Percentiles rank a stretch among this genome's conserved stretches.
These are phyloP conservation scores for Pichia cephalocereana DNA, from an alignment of 805 yeast genomes.

Conservation along the genomic window DNA sequence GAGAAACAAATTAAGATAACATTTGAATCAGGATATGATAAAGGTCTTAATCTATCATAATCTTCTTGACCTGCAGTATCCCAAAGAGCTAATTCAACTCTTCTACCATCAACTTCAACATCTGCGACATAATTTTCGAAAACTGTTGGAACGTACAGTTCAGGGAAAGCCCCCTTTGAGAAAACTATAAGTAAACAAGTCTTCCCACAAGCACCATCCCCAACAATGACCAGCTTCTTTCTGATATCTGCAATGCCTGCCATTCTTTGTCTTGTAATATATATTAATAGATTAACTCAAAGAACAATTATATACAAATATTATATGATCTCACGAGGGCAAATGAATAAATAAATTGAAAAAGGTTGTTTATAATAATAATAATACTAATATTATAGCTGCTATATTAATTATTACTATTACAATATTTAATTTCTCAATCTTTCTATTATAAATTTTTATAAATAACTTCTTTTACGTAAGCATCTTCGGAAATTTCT, in stretches of 20 bases:
- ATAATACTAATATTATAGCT: no score
- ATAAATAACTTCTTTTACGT: no score
- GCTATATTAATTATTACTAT: no score
- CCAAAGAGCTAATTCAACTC: slow-evolving; percentile 92
- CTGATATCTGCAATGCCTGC: slow-evolving; percentile 48
- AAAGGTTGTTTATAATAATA: no score
- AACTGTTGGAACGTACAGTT: slow-evolving; percentile 91
- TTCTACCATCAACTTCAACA: slow-evolving; percentile 84
- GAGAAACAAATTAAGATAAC: slow-evolving; percentile 89
- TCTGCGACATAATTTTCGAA: slow-evolving; percentile 97
- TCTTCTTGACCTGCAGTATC: slow-evolving; percentile 99
- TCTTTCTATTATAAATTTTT: no score
- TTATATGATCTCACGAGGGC: no score
- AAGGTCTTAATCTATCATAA: slow-evolving; percentile 86
- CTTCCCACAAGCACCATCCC: slow-evolving; percentile 97
- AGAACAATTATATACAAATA: no score
- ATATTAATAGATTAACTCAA: no score
- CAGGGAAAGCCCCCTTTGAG: slow-evolving; percentile 87
- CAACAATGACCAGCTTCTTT: slow-evolving; percentile 87
- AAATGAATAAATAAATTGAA: no score
- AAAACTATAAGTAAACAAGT: slow-evolving; percentile 83
- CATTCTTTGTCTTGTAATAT: slow-evolving; percentile 11
- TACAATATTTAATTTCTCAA: no score
- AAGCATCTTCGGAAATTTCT: no score
- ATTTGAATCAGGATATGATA: slow-evolving; percentile 86